Evolutionary conservation across 805 yeast species (phyloP).

Genomic region (Saccharomycopsis capsularis): DNA sequence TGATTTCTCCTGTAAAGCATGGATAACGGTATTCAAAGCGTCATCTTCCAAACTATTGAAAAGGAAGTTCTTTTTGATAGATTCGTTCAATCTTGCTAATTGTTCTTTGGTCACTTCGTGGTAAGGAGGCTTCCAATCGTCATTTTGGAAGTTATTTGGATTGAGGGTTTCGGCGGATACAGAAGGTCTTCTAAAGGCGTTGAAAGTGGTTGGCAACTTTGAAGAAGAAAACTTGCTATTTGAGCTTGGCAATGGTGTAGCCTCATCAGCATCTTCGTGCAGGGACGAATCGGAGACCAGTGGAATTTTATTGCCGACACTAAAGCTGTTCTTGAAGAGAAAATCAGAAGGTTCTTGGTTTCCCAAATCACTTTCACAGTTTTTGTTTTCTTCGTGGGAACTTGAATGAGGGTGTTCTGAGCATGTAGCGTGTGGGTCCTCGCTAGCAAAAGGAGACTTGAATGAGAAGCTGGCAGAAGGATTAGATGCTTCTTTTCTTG

Average conservation of each 20-base stretch:
- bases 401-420: slow-evolving; percentile 24
- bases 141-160: slow-evolving; percentile 60
- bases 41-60: slow-evolving; percentile 74
- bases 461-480: slow-evolving; percentile 26
- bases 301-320: slow-evolving; percentile 19
- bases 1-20: slow-evolving; percentile 73
- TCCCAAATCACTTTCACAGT: not conserved
- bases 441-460: slow-evolving; percentile 56
- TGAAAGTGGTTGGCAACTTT: slow-evolving; percentile 50
- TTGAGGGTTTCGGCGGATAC: slow-evolving; percentile 85
- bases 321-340: slow-evolving; percentile 28
- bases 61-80: slow-evolving; percentile 75
- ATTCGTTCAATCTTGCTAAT: slow-evolving; percentile 55
- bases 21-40: slow-evolving; percentile 67
- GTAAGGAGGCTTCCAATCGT: slow-evolving; percentile 68
- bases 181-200: slow-evolving; percentile 79
- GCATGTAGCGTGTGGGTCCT: slow-evolving; percentile 52
- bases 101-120: slow-evolving; percentile 59
- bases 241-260: not conserved
- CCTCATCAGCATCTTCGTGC: not conserved
- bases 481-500: slow-evolving; percentile 28
- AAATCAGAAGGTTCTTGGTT: slow-evolving; percentile 9
- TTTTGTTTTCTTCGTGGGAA: not conserved
- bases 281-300: not conserved
- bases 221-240: not conserved